Evolutionary conservation across 164 flowering plant genomes (phyloP), one percentile per base, ranked within the genome.

Genomic region (Stephania yunnanensis): DNA sequence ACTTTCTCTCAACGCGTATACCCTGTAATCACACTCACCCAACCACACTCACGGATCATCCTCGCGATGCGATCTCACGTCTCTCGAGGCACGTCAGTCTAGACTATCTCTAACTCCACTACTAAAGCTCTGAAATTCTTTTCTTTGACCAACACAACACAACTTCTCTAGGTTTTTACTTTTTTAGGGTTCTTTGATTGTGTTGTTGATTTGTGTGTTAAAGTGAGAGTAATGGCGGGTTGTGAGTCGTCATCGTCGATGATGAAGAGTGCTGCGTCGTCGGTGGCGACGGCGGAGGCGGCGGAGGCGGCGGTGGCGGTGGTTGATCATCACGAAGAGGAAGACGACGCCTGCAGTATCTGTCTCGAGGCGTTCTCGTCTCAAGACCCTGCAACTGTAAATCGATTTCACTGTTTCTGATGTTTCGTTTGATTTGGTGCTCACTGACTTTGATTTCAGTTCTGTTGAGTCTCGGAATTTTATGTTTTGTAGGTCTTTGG

Each of bases 321-420:
- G 4, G 77, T 71, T 53, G 55, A 22, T 44, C 82, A 77, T 48
- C 87, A 82, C 52, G 87, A 83, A 58, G 71, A 44, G 4, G 73
- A 70, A 36, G 91, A 88, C 1, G 94, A 89, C 55, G 84, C 75
- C 11, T 90, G 94, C 76, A 86, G 91, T 65, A 88, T 90, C 36
- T 90, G 94, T 69, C 88, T 88, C 44, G 94, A 90, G 74, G 85
- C 89, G 9, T 90, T 88, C 79, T 75, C 68, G 71, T 17, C 80
- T n/a, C 68, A 73, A 0, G 89, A 88, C 77, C 94, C 94, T 45
- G 78, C 89, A 36, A 77, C 87, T 78, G 93, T 89, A 88, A 36
- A 36, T 31, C 61, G 30, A 68, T 75, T 7, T 55, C 72, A 0
- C 15, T 25, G 30, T 36, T 68, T 50, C 13, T 58, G 20, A 45